Conservation (phyloP, 371 early-diverging fungal genomes). For the Capillidium heterosporum region DNA sequence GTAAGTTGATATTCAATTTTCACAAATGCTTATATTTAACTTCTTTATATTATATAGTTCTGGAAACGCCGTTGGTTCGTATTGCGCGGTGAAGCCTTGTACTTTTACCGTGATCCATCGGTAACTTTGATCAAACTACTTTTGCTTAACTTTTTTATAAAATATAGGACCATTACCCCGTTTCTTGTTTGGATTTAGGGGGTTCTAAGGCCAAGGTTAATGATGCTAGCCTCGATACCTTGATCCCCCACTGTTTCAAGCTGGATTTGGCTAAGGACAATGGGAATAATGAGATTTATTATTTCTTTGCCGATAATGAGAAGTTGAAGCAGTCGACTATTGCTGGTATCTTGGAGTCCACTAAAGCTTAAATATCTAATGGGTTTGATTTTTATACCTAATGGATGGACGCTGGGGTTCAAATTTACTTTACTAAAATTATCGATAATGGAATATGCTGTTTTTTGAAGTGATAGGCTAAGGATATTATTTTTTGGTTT, state of each 20-base stretch:
- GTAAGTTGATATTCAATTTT: slow-evolving; percentile 8
- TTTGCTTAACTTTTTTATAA: background rate
- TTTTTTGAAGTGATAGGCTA: no score
- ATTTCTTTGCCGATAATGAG: slow-evolving; percentile 17
- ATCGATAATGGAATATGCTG: no score
- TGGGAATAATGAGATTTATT: slow-evolving; percentile 15
- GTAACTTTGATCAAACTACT: background rate
- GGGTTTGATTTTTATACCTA: no score
- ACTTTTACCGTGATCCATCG: slow-evolving; percentile 15
- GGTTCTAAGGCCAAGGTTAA: slow-evolving; percentile 14
- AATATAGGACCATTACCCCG: slow-evolving; percentile 17
- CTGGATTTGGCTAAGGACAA: slow-evolving; percentile 11
- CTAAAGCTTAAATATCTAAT: background rate
- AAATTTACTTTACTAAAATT: no score
- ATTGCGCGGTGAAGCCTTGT: slow-evolving; percentile 16
- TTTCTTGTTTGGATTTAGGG: slow-evolving; percentile 22
- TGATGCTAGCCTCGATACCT: slow-evolving; percentile 17
- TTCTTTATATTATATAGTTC: slow-evolving; percentile 7
- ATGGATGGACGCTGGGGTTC: no score
- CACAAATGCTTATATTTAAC: slow-evolving; percentile 5
- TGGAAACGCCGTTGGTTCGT: slow-evolving; percentile 31
- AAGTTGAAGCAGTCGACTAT: slow-evolving; percentile 18
- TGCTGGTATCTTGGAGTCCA: slow-evolving; percentile 8
- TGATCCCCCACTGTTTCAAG: slow-evolving; percentile 21
- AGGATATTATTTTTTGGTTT: no score